phyloP scores from a whole-genome alignment of 129 eudicot species.

The Centella asiatica region DNA sequence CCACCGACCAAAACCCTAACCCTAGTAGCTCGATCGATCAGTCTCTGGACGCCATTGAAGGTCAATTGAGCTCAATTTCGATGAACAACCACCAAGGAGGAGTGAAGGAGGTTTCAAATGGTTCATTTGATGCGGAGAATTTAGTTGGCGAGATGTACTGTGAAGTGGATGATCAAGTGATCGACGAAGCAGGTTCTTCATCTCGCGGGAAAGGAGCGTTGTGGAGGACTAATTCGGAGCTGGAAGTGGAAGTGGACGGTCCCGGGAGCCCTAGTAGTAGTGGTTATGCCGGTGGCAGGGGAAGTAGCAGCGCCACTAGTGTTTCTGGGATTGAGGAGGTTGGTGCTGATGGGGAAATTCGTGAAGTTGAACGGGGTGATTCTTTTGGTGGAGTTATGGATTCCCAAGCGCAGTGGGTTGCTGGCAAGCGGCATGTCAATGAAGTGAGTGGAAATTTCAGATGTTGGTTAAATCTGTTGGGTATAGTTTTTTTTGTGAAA shows the following conservation, averaged over 20 bases:
- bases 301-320: constrained; percentile 52
- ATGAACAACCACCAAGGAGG: constrained; percentile 12
- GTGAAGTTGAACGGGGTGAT: constrained; percentile 15
- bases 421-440: constrained; percentile 59
- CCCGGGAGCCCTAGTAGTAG: constrained; percentile 78
- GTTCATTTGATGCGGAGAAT: constrained; percentile 17
- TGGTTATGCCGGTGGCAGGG: constrained; percentile 93
- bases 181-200: constrained; percentile 16
- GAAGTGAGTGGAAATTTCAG: constrained; percentile 34
- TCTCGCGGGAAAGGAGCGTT: constrained; percentile 15
- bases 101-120: constrained; percentile 13
- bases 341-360: constrained; percentile 29
- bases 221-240: constrained; percentile 45
- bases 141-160: constrained; percentile 8
- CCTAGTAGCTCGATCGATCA: constrained; percentile 39
- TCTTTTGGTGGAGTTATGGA: constrained; percentile 28
- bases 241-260: constrained; percentile 32
- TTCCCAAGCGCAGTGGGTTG: constrained; percentile 44
- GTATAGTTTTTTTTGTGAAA: neutral
- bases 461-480: neutral
- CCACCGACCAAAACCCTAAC: constrained; percentile 38
- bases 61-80: constrained; percentile 56
- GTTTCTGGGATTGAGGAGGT: constrained; percentile 39
- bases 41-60: constrained; percentile 55
- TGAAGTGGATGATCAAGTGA: constrained; percentile 1